A percentile compares a stretch with the other conserved stretches of the same genome.
Evolutionary conservation across 176 grass and related monocot species (phyloP).

Genomic region (Luzula sylvatica): DNA sequence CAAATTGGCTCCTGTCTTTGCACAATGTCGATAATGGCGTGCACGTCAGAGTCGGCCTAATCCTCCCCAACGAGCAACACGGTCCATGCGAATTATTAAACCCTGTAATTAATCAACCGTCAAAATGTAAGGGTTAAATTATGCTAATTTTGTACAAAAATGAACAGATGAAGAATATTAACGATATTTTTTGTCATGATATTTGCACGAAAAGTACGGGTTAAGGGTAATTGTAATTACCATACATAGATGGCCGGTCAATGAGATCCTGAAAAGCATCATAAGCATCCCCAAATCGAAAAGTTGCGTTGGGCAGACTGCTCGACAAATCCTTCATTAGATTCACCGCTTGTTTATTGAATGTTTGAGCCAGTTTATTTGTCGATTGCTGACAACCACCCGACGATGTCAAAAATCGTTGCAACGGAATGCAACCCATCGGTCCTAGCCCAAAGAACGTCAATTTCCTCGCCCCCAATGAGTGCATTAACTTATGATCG

Average conservation of each 20-base stretch:
- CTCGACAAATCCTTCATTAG: constrained; percentile 26
- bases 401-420: constrained; percentile 46
- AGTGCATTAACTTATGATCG: constrained; percentile 26
- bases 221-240: constrained; percentile 3
- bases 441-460: constrained; percentile 90
- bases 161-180: too few species aligned
- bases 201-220: background rate
- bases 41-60: constrained; percentile 74
- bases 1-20: constrained; percentile 70
- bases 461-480: constrained; percentile 43
- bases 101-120: constrained; percentile 8
- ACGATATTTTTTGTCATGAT: too few species aligned
- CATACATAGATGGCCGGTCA: constrained; percentile 41
- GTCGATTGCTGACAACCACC: constrained; percentile 64
- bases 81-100: constrained; percentile 82
- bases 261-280: constrained; percentile 89
- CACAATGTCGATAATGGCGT: constrained; percentile 79
- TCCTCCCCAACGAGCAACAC: constrained; percentile 60
- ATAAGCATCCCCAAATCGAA: constrained; percentile 63
- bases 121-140: background rate
- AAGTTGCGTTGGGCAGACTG: constrained; percentile 49
- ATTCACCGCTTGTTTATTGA: constrained; percentile 48
- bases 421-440: constrained; percentile 94
- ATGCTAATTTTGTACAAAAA: background rate
- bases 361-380: constrained; percentile 56